phyloP scores from a whole-genome alignment of 257 asterid species.

The Mitragyna speciosa region DNA sequence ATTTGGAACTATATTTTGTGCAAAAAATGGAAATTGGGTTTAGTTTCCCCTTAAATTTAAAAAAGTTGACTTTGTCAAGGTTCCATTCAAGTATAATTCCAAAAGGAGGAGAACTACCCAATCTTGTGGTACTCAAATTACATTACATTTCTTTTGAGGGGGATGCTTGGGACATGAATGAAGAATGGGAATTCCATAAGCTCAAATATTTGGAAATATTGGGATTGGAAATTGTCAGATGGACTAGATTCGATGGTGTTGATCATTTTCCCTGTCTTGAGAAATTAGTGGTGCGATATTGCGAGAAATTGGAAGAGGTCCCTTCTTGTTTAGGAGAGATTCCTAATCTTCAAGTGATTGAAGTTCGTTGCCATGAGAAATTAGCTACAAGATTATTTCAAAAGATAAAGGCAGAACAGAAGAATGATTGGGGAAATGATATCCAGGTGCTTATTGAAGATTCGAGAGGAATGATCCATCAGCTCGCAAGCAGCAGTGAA shows the following conservation, averaged over 20 bases:
- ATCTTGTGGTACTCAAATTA: not conserved
- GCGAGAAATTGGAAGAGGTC: not conserved
- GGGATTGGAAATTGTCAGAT: not conserved
- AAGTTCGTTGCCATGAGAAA: not conserved
- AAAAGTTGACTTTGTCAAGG: not conserved
- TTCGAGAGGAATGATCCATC: too few relatives aligned
- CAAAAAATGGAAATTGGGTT: not conserved
- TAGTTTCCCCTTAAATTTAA: not conserved
- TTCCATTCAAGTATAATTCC: not conserved
- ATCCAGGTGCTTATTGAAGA: not conserved
- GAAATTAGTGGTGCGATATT: not conserved
- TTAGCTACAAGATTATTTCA: not conserved
- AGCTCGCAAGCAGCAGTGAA: too few relatives aligned
- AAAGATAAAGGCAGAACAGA: not conserved
- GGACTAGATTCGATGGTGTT: not conserved
- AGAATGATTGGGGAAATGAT: not conserved
- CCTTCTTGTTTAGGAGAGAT: not conserved
- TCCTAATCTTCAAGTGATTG: not conserved
- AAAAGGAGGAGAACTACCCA: not conserved
- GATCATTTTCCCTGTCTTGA: not conserved
- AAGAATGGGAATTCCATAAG: not conserved
- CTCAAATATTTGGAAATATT: not conserved
- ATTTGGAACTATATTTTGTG: too few relatives aligned
- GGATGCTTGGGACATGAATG: too few relatives aligned
- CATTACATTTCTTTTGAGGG: too few relatives aligned